A percentile compares a stretch with the other conserved stretches of the same genome.
Evolutionary conservation across 495 filamentous ascomycete genomes (phyloP).

Genomic region (Xylaria curta): DNA sequence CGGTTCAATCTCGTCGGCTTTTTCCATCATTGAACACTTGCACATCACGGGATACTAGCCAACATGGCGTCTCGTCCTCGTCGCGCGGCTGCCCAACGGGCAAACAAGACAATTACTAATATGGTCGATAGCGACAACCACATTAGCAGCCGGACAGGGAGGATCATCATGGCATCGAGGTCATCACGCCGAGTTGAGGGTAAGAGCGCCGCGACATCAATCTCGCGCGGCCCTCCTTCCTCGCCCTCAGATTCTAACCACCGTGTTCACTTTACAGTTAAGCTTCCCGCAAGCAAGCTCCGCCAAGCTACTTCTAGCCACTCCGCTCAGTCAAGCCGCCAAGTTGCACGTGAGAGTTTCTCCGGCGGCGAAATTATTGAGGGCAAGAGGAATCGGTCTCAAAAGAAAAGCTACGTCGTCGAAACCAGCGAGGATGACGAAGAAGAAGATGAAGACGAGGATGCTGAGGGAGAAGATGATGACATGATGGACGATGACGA

Average conservation of each 20-base stretch:
- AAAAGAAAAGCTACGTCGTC: conserved; percentile 72
- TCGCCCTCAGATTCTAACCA: conserved; percentile 63
- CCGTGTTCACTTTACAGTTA: conserved; percentile 81
- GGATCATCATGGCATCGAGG: conserved; percentile 59
- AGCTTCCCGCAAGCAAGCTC: conserved; percentile 81
- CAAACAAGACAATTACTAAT: conserved; percentile 57
- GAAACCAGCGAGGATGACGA: conserved; percentile 61
- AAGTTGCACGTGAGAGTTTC: conserved; percentile 46
- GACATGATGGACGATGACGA: conserved; percentile 49
- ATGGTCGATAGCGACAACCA: conserved; percentile 57
- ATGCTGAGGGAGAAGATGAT: conserved; percentile 50
- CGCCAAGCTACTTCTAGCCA: conserved; percentile 71
- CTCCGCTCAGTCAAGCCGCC: conserved; percentile 36
- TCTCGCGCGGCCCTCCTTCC: conserved; percentile 61
- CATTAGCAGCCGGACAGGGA: conserved; percentile 43
- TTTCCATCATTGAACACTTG: neutral
- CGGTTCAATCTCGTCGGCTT: neutral
- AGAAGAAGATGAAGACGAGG: conserved; percentile 55
- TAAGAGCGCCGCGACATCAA: conserved; percentile 52
- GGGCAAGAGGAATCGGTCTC: conserved; percentile 67
- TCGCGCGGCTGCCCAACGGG: conserved; percentile 56
- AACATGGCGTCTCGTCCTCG: conserved; percentile 52
- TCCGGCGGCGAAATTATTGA: conserved; percentile 64
- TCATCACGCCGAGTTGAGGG: conserved; percentile 55
- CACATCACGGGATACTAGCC: conserved; percentile 23